phyloP scores from a whole-genome alignment of 306 rosid species.

The Amphicarpaea edgeworthii region DNA sequence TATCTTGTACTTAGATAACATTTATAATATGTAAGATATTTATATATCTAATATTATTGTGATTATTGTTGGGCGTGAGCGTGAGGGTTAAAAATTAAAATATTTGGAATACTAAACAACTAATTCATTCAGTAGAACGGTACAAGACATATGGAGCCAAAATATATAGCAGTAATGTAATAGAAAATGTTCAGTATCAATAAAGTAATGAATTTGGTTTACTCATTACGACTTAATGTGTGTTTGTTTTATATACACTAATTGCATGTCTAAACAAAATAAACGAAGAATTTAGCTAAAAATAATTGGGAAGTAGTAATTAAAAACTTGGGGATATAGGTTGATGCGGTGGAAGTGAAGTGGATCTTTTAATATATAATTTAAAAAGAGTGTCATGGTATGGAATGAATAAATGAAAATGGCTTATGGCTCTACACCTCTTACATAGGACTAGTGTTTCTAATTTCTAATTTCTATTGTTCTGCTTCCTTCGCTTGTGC shows the following conservation, averaged over 20 bases:
- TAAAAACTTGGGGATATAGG: not conserved
- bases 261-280: not conserved
- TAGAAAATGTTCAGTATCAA: conserved; percentile 6
- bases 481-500: too few relatives aligned
- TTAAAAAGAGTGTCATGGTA: conserved; percentile 4
- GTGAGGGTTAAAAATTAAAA: not conserved
- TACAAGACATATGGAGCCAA: not conserved
- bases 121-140: not conserved
- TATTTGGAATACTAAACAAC: not conserved
- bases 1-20: not conserved
- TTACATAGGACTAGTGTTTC: too few relatives aligned
- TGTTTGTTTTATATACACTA: not conserved
- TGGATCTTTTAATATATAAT: not conserved
- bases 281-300: too few relatives aligned
- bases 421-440: too few relatives aligned
- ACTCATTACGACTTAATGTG: not conserved
- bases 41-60: not conserved
- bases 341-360: not conserved
- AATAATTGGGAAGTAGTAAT: too few relatives aligned
- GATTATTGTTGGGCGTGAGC: not conserved
- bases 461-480: too few relatives aligned
- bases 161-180: not conserved
- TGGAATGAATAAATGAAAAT: conserved; percentile 43
- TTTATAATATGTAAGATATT: not conserved
- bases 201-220: not conserved